These are phyloP conservation scores for Quercus ilex DNA, from an alignment of 306 rosid species.

Conservation along the genomic window DNA sequence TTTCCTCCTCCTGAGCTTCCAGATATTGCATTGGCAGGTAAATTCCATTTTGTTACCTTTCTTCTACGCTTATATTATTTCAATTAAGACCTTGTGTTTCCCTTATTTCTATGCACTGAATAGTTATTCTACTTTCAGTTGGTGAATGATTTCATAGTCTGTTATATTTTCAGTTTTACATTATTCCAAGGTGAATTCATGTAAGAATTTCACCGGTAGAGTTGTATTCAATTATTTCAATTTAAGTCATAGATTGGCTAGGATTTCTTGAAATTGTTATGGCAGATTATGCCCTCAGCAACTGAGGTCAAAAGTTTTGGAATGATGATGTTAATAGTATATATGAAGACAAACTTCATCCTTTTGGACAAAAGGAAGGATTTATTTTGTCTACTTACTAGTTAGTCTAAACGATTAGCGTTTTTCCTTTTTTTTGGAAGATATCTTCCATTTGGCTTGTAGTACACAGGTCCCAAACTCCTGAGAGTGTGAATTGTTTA, in stretches of 20 bases:
- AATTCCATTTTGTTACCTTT: slow-evolving; percentile 8
- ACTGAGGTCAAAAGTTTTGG: neutral
- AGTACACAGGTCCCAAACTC: neutral
- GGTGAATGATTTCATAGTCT: neutral
- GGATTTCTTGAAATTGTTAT: neutral
- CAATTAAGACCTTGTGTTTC: slow-evolving; percentile 3
- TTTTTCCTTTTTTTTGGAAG: neutral
- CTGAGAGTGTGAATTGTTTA: neutral
- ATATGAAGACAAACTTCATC: neutral
- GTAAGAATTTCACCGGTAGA: neutral
- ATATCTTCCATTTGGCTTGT: neutral
- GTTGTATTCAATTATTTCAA: neutral
- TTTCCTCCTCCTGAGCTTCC: slow-evolving; percentile 87
- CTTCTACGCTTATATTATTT: neutral
- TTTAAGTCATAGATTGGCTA: neutral
- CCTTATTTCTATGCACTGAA: neutral
- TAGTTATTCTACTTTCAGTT: neutral
- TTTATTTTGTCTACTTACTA: neutral
- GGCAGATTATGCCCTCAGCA: too few species aligned
- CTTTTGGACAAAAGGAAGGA: neutral
- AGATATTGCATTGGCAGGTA: slow-evolving; percentile 99
- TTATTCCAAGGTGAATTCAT: neutral
- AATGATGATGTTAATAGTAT: neutral
- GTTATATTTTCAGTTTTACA: neutral
- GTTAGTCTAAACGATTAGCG: neutral